A percentile compares a stretch with the other conserved stretches of the same genome.
Conservation (phyloP, 2,329 filamentous ascomycete genomes). For the Aspergillus carbonarius region DNA sequence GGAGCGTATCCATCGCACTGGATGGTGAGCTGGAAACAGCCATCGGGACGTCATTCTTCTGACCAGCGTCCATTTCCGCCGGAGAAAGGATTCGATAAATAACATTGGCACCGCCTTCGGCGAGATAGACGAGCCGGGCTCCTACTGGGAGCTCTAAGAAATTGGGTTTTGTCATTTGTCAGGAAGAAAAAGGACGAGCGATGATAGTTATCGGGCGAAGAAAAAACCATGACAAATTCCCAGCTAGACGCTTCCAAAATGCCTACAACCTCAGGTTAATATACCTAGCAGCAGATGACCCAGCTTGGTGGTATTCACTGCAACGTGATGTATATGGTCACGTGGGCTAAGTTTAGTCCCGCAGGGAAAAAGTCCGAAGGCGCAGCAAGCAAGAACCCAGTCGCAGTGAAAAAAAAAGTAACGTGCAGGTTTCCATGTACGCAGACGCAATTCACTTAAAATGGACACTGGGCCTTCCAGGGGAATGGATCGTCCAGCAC, state of each 20-base stretch:
- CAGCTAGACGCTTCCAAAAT: conserved; percentile 3
- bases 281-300: neutral
- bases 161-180: conserved; percentile 34
- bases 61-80: conserved; percentile 21
- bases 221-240: conserved; percentile 20
- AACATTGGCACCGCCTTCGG: conserved; percentile 74
- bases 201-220: conserved; percentile 7
- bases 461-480: conserved; percentile 10
- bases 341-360: neutral
- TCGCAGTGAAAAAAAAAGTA: conserved; percentile 10
- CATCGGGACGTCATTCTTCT: conserved; percentile 24
- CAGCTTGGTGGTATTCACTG: conserved; percentile 1
- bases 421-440: conserved; percentile 8
- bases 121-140: conserved; percentile 48
- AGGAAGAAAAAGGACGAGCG: conserved; percentile 15
- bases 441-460: conserved; percentile 15
- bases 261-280: conserved; percentile 9
- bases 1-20: conserved; percentile 18
- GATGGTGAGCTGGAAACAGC: conserved; percentile 14
- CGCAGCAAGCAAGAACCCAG: conserved; percentile 8
- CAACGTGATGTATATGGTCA: conserved; percentile 4
- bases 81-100: conserved; percentile 62
- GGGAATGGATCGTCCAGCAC: conserved; percentile 11
- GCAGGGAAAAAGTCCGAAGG: conserved; percentile 13
- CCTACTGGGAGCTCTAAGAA: conserved; percentile 36